Percentiles rank a stretch among this genome's conserved stretches.
phyloP scores from a whole-genome alignment of 164 flowering plant species.

The Vitis vinifera region DNA sequence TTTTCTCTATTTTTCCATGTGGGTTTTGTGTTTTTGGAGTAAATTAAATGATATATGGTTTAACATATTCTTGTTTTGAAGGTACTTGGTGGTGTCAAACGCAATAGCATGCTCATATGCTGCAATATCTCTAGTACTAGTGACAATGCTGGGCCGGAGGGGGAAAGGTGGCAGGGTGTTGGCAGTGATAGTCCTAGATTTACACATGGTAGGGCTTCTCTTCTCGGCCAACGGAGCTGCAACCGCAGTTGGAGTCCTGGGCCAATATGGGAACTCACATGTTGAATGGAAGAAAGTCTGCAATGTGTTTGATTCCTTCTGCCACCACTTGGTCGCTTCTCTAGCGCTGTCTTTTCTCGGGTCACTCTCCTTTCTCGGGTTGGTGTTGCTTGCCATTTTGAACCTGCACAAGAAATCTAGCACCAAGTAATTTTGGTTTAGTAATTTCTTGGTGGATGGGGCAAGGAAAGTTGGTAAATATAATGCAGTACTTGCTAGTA shows the following conservation, averaged over 20 bases:
- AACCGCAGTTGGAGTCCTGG: constrained; percentile 31
- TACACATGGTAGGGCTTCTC: constrained; percentile 38
- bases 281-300: constrained; percentile 42
- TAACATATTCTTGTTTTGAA: constrained; percentile 6
- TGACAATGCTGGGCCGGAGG: constrained; percentile 5
- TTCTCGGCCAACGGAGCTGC: constrained; percentile 50
- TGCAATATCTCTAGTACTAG: constrained; percentile 27
- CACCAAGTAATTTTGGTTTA: no score
- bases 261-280: constrained; percentile 37
- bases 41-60: background rate
- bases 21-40: no score
- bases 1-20: background rate
- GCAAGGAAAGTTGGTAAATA: no score
- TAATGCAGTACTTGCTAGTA: background rate
- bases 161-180: constrained; percentile 5
- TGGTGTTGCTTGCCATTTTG: constrained; percentile 24
- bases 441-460: no score
- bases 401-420: constrained; percentile 25
- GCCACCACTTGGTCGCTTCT: constrained; percentile 25
- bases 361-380: constrained; percentile 19
- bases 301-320: constrained; percentile 27
- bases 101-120: constrained; percentile 44
- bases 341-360: constrained; percentile 29
- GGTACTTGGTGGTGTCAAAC: constrained; percentile 44
- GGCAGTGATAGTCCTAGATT: constrained; percentile 26